A percentile compares a stretch with the other conserved stretches of the same genome.
Conservation (phyloP, 2,329 filamentous ascomycete genomes). For the Thelonectria rubi region DNA sequence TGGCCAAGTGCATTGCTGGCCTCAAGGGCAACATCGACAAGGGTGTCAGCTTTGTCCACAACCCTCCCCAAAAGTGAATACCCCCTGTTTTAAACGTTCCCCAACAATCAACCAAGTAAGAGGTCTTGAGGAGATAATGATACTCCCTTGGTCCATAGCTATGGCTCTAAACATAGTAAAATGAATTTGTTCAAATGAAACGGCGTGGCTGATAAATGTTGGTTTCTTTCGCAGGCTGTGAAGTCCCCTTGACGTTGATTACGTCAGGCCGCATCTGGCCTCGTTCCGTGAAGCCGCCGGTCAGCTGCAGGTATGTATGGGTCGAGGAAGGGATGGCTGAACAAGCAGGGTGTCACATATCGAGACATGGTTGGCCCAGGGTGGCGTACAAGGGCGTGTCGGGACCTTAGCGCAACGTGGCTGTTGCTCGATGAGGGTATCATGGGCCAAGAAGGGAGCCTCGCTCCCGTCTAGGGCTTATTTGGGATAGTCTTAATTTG, state of each 20-base stretch:
- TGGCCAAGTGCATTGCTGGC: conserved; percentile 77
- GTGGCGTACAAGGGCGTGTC: conserved; percentile 26
- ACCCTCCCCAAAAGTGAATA: conserved; percentile 86
- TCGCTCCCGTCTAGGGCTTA: conserved; percentile 52
- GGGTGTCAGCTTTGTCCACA: conserved; percentile 89
- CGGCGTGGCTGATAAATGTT: conserved; percentile 48
- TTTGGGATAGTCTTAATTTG: conserved; percentile 89
- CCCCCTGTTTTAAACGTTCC: conserved; percentile 35
- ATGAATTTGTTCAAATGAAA: conserved; percentile 40
- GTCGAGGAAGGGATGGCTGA: conserved; percentile 1
- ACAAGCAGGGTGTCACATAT: conserved; percentile 25
- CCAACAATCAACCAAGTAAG: conserved; percentile 38
- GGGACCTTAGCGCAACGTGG: conserved; percentile 31
- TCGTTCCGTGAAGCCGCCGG: conserved; percentile 22
- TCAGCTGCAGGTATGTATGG: conserved; percentile 35
- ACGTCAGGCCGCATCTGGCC: conserved; percentile 32
- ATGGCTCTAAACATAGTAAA: conserved; percentile 50
- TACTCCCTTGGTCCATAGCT: conserved; percentile 46
- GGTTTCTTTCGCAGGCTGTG: conserved; percentile 50
- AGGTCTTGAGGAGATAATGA: conserved; percentile 41
- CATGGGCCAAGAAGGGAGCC: conserved; percentile 30
- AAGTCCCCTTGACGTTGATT: conserved; percentile 37
- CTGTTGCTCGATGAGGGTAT: conserved; percentile 36
- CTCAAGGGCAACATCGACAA: conserved; percentile 94
- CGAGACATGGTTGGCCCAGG: conserved; percentile 33